Evolutionary conservation across 169 alveolate genomes (phyloP).

Genomic region (Blepharisma undulans): DNA sequence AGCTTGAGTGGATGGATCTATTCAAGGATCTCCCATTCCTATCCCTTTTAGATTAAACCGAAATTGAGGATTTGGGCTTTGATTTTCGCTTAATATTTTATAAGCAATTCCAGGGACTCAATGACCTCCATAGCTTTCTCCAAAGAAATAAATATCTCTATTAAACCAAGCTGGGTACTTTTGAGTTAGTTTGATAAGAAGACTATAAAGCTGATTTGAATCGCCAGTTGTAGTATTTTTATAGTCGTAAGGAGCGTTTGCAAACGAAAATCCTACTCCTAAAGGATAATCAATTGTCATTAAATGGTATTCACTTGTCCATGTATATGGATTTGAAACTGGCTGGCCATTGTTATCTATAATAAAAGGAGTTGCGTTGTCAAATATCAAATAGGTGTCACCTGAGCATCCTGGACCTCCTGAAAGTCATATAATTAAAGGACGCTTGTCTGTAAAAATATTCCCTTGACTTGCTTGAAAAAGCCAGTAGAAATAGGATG

Average conservation of each 20-base stretch:
- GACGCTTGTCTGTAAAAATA: conserved; percentile 39
- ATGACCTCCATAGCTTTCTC: conserved; percentile 44
- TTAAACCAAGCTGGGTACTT: conserved; percentile 39
- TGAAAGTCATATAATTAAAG: conserved; percentile 56
- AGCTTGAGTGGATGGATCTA: conserved; percentile 6
- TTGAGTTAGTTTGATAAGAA: neutral
- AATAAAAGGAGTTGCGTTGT: conserved; percentile 11
- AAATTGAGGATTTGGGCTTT: neutral
- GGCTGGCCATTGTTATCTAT: conserved; percentile 17
- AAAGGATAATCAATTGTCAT: conserved; percentile 40
- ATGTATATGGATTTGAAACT: neutral
- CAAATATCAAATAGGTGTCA: conserved; percentile 35
- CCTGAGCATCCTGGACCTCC: conserved; percentile 73
- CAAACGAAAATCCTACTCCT: conserved; percentile 44
- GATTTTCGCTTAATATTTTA: neutral
- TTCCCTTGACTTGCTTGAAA: conserved; percentile 22
- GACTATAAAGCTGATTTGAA: conserved; percentile 32
- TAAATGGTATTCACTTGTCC: conserved; percentile 39
- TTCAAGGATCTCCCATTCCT: conserved; percentile 33
- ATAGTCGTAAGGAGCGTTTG: neutral
- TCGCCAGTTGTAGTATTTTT: conserved; percentile 16
- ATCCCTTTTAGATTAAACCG: neutral
- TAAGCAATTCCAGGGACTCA: conserved; percentile 33
- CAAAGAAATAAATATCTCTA: conserved; percentile 30
- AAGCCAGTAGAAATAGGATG: conserved; percentile 46